Percentiles rank a stretch among this genome's conserved stretches.
Evolutionary conservation across 73 alveolate species (phyloP).

Genomic region (Tetrahymena malaccensis): DNA sequence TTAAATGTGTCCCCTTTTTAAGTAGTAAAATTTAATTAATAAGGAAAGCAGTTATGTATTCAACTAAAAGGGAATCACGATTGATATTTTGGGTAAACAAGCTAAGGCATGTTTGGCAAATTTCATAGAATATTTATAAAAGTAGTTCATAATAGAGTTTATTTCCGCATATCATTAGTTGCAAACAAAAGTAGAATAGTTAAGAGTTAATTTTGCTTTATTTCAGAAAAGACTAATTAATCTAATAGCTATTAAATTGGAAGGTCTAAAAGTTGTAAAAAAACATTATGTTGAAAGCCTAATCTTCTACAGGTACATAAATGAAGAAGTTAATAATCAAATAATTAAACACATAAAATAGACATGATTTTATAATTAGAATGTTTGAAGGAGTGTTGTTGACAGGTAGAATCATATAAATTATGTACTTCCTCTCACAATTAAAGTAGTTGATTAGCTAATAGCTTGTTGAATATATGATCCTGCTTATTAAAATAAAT

Average conservation of each 20-base stretch:
- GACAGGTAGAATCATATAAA: not conserved
- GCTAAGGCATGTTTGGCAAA: not conserved
- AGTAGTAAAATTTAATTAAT: not conserved
- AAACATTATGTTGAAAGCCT: not conserved
- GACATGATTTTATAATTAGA: not conserved
- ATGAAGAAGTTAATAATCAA: not conserved
- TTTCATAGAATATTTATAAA: too few relatives aligned
- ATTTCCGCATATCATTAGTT: not conserved
- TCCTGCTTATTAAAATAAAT: too few relatives aligned
- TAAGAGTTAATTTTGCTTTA: not conserved
- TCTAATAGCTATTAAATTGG: not conserved
- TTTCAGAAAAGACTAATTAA: not conserved
- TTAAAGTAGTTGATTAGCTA: too few relatives aligned
- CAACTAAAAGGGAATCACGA: too few relatives aligned
- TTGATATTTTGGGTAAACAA: too few relatives aligned
- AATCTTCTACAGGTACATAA: too few relatives aligned
- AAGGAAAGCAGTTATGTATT: not conserved
- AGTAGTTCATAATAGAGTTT: not conserved
- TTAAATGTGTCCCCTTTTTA: not conserved
- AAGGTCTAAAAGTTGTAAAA: not conserved
- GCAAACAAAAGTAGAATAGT: not conserved
- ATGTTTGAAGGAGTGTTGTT: not conserved
- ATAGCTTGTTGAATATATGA: too few relatives aligned
- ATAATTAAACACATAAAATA: too few relatives aligned
- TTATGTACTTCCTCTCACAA: not conserved